phyloP scores from a whole-genome alignment of 768 basidiomycete genomes.

The Candolleomyces aberdarensis region DNA sequence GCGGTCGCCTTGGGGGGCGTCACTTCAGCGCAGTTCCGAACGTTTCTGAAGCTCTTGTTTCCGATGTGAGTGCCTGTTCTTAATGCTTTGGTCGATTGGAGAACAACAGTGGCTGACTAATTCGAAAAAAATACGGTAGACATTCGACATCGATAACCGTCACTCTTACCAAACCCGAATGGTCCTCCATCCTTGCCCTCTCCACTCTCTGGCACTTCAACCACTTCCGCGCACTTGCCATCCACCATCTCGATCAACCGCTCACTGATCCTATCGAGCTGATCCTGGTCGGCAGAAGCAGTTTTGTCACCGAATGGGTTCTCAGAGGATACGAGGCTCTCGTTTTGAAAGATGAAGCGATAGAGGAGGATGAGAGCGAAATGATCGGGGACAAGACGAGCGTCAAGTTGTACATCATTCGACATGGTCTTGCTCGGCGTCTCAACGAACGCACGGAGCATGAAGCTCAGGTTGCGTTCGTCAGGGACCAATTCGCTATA shows the following conservation, averaged over 20 bases:
- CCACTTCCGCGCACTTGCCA: conserved; percentile 4
- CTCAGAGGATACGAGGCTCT: neutral
- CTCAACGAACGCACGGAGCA: neutral
- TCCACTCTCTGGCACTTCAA: conserved; percentile 1
- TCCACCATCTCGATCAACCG: neutral
- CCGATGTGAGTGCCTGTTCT: neutral
- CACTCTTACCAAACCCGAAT: neutral
- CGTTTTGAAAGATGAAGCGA: neutral
- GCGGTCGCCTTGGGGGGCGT: neutral
- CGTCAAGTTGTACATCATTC: neutral
- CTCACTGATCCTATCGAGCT: conserved; percentile 8
- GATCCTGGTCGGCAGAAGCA: conserved; percentile 51
- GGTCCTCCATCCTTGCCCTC: conserved; percentile 2
- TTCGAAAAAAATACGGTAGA: neutral
- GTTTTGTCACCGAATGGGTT: conserved; percentile 36
- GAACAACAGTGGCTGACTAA: neutral
- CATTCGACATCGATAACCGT: neutral
- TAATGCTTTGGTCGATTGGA: neutral
- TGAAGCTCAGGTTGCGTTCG: no score
- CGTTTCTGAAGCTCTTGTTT: neutral
- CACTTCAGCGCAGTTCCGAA: neutral
- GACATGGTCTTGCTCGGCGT: neutral
- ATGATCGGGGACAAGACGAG: conserved; percentile 12
- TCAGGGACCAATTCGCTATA: conserved; percentile 5
- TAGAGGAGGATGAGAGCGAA: conserved; percentile 10